phyloP scores from a whole-genome alignment of 148 eudicot genomes.

The Pharnaceum exiguum region DNA sequence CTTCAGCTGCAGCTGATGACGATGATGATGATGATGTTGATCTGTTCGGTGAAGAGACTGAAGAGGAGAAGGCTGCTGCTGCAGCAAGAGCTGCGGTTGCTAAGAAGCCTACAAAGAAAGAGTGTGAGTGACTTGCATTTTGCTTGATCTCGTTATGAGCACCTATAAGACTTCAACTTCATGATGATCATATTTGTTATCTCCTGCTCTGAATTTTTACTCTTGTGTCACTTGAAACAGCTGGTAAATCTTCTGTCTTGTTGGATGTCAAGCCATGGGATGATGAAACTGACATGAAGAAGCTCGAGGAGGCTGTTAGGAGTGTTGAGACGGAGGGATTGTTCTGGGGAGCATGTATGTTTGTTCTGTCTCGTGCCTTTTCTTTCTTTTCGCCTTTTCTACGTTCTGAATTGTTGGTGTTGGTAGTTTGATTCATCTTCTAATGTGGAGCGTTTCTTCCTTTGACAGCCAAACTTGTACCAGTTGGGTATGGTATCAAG shows the following conservation, averaged over 20 bases:
- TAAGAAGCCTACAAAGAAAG: slow-evolving; percentile 77
- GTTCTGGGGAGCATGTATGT: slow-evolving; percentile 90
- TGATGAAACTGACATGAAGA: slow-evolving; percentile 92
- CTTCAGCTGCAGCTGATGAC: slow-evolving; percentile 73
- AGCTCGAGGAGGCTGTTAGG: slow-evolving; percentile 94
- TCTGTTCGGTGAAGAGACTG: slow-evolving; percentile 94
- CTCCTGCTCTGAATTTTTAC: not conserved
- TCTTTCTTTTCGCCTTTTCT: not conserved
- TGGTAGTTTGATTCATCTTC: not conserved
- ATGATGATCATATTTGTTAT: not conserved
- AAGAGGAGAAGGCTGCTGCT: slow-evolving; percentile 93
- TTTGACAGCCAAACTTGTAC: slow-evolving; percentile 70
- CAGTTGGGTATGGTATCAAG: slow-evolving; percentile 98
- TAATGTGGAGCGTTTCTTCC: not conserved
- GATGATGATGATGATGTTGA: slow-evolving; percentile 83
- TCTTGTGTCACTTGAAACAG: slow-evolving; percentile 26
- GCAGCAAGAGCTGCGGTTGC: slow-evolving; percentile 77
- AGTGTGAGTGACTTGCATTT: slow-evolving; percentile 41
- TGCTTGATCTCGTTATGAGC: no score
- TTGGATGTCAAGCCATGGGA: slow-evolving; percentile 95
- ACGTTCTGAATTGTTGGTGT: no score
- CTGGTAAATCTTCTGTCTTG: slow-evolving; percentile 85
- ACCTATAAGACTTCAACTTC: no score
- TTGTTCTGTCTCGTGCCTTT: not conserved
- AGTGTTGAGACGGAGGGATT: slow-evolving; percentile 75